These are phyloP conservation scores for Mycena floridula DNA, from an alignment of 768 basidiomycete genomes.

Conservation along the genomic window DNA sequence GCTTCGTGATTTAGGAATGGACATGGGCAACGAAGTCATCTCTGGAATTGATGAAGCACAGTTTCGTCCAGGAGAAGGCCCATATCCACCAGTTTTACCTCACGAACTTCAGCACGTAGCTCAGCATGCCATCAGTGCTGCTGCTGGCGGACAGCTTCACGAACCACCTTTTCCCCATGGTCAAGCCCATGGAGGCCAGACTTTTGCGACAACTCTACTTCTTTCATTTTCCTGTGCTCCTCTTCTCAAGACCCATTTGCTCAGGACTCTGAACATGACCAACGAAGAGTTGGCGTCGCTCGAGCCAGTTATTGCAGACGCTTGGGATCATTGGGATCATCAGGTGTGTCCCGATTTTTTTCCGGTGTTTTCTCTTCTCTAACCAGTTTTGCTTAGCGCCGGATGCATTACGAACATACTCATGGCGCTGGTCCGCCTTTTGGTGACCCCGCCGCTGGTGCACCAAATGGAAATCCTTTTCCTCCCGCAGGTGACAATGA, in stretches of 20 bases:
- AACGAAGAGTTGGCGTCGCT: constrained; percentile 74
- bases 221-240: constrained; percentile 73
- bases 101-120: constrained; percentile 27
- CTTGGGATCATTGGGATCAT: constrained; percentile 84
- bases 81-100: constrained; percentile 36
- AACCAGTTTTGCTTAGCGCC: constrained; percentile 27
- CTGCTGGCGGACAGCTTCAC: constrained; percentile 14
- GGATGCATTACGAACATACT: constrained; percentile 34
- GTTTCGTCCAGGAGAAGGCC: constrained; percentile 39
- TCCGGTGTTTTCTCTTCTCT: constrained; percentile 5
- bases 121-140: constrained; percentile 20
- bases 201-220: constrained; percentile 72
- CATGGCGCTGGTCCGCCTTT: constrained; percentile 12
- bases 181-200: constrained; percentile 58
- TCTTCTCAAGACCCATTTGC: constrained; percentile 65
- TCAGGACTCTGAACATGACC: constrained; percentile 68
- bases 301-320: constrained; percentile 76
- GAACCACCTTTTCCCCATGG: constrained; percentile 63
- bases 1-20: constrained; percentile 75
- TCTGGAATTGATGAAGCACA: constrained; percentile 61
- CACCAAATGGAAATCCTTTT: constrained; percentile 19
- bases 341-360: constrained; percentile 41
- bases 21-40: constrained; percentile 72
- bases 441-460: constrained; percentile 21
- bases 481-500: constrained; percentile 27